Percentiles rank a stretch among this genome's conserved stretches.
These are phyloP conservation scores for Backusella luteola DNA, from an alignment of 192 early-diverging fungal species.

Conservation along the genomic window DNA sequence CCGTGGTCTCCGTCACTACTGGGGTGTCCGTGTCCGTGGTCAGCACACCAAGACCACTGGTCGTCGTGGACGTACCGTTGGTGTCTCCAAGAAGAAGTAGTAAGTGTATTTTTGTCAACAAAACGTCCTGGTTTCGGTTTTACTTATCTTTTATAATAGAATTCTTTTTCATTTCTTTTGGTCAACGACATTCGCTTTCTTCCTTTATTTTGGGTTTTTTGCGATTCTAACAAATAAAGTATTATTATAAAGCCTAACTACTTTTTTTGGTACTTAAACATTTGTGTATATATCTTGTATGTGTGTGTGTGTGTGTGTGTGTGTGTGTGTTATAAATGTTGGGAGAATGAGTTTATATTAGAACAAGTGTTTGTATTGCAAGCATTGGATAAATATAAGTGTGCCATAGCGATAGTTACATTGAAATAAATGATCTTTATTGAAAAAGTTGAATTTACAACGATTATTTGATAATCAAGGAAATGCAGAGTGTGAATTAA, in stretches of 20 bases:
- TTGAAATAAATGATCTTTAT: neutral
- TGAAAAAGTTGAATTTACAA: neutral
- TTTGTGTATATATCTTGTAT: neutral
- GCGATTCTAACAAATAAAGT: conserved; percentile 5
- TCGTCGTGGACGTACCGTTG: conserved; percentile 92
- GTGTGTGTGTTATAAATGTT: neutral
- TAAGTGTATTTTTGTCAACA: neutral
- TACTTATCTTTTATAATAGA: neutral
- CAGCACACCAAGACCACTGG: conserved; percentile 99
- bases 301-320: too few species aligned
- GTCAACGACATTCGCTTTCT: conserved; percentile 2
- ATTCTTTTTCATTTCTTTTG: neutral
- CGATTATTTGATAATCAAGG: neutral
- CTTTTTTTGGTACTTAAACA: neutral
- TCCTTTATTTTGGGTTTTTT: conserved; percentile 10
- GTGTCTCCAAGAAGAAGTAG: conserved; percentile 98
- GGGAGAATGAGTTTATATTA: neutral
- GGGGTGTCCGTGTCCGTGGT: conserved; percentile 98
- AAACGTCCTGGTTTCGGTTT: neutral
- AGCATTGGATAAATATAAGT: neutral
- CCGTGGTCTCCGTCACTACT: conserved; percentile 99
- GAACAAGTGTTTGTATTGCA: neutral
- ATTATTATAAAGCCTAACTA: neutral
- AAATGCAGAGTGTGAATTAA: neutral
- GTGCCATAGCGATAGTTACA: neutral